Percentiles rank a stretch among this genome's conserved stretches.
These are phyloP conservation scores for Hippophae tibetana DNA, from an alignment of 306 rosid species.

Conservation along the genomic window DNA sequence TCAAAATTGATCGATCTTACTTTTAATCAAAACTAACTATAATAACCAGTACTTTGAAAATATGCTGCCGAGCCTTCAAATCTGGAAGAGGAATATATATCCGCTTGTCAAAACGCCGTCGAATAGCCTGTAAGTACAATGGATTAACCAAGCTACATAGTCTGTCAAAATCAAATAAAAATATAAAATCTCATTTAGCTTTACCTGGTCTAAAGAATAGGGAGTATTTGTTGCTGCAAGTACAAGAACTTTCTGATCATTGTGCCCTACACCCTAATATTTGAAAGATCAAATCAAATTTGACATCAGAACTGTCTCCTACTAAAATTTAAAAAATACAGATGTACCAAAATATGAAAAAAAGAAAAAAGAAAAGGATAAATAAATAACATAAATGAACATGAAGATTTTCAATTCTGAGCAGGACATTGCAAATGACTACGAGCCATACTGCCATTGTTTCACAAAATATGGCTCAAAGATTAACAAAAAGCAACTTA, in stretches of 20 bases:
- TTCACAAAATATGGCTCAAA: too few relatives aligned
- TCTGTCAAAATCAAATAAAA: constrained; percentile 11
- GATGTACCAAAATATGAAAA: too few relatives aligned
- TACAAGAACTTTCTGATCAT: constrained; percentile 94
- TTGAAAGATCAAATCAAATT: constrained; percentile 16
- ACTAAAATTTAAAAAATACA: too few relatives aligned
- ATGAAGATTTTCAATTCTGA: too few relatives aligned
- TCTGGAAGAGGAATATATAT: constrained; percentile 98
- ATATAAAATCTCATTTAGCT: constrained; percentile 6
- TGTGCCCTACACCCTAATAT: constrained; percentile 81
- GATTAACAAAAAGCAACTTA: too few relatives aligned
- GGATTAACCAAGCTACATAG: constrained; percentile 20
- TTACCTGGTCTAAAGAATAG: constrained; percentile 93
- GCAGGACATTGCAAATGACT: too few relatives aligned
- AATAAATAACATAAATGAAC: too few relatives aligned
- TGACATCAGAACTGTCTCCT: neutral
- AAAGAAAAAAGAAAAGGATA: too few relatives aligned
- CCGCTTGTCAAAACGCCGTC: constrained; percentile 98
- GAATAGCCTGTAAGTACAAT: constrained; percentile 66
- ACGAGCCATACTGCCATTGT: too few relatives aligned
- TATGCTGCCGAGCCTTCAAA: constrained; percentile 86
- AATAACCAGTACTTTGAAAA: constrained; percentile 63
- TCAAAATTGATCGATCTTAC: neutral
- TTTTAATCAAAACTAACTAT: neutral
- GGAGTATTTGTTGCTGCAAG: constrained; percentile 99